Evolutionary conservation across 441 rosid species (phyloP).

Genomic region (Populus hybrid): DNA sequence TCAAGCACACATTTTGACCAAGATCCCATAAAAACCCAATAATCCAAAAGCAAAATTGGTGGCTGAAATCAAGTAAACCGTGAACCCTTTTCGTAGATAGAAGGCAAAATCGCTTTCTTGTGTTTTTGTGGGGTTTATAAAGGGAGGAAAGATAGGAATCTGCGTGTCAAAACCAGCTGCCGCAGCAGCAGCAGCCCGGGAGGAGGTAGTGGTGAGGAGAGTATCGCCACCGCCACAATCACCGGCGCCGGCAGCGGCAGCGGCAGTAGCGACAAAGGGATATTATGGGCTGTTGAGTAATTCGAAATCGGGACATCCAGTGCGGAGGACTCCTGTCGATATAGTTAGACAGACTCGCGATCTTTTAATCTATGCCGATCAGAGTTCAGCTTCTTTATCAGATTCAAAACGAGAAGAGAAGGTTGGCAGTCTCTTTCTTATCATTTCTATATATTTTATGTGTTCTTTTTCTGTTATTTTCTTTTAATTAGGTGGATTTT

Average conservation of each 20-base stretch:
- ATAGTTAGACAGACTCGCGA: conserved; percentile 88
- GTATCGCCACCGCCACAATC: conserved; percentile 35
- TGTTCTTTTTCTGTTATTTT: background rate
- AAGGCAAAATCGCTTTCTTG: background rate
- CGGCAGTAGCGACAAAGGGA: conserved; percentile 25
- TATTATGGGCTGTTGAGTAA: background rate
- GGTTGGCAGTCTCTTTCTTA: conserved; percentile 24
- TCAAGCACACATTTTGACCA: background rate
- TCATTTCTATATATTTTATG: background rate
- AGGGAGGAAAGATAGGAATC: too few relatives aligned
- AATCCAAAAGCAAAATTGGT: background rate
- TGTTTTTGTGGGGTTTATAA: conserved; percentile 11
- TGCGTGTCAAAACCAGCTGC: too few relatives aligned
- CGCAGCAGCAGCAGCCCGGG: conserved; percentile 9
- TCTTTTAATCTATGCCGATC: conserved; percentile 56
- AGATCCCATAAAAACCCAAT: background rate
- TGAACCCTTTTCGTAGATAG: background rate
- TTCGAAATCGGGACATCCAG: too few relatives aligned
- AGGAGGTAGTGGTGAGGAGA: conserved; percentile 33
- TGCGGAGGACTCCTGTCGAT: conserved; percentile 65
- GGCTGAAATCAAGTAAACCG: background rate
- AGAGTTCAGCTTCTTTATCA: conserved; percentile 19
- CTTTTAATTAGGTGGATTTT: background rate
- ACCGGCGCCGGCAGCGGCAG: conserved; percentile 7
- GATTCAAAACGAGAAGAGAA: conserved; percentile 86